Evolutionary conservation across 257 asterid genomes (phyloP), one percentile per base, ranked within the genome.

Genomic region (Solanum neorickii): DNA sequence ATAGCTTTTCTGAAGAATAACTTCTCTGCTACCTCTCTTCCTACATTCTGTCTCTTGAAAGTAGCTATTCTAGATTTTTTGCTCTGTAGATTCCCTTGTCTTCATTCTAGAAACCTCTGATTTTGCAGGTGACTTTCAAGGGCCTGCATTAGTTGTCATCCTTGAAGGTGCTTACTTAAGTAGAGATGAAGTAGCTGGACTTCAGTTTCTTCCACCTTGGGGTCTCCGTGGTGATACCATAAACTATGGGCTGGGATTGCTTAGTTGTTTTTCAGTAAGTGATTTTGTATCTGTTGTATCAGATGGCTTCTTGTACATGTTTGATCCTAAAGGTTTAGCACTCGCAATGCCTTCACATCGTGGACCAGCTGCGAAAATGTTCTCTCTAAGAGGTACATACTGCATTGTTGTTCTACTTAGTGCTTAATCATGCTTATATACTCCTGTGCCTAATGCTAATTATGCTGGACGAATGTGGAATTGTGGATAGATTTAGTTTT

Each of bases 151-250:
- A 85, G 93, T 96, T 91, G 98, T 93, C 83, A 89, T 95, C 87
- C 84, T 96, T 89, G 99, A 96, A 93, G 98, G 98, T 83, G 96
- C 96, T 89, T 91, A 94, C 92, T 93, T 96, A 91, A 94, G 91
- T 90, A 95, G 96, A 89, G 99, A 96, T 88, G 99, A 96, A 92
- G 92, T 96, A 42, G 95, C 96, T 86, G 92, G 97, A 86, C 93
- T 96, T 82, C 99, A 96, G 89, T 94, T 92, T 94, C 97, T 93
- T 92, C 99, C 99, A 69, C 99, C 99, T 73, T 96, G 99, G 99
- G 91, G 91, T 91, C 90, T 96, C 86, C 93, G 97, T 87, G 96
- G 98, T 86, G 94, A 94, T 89, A 95, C 98, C 83, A 87, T 96
- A 88, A 95, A 93, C 92, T 96, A 95, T 88, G 99, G 99, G 82